A percentile compares a stretch with the other conserved stretches of the same genome.
Evolutionary conservation across 2,329 filamentous ascomycete genomes (phyloP).

Genomic region (Botryotinia globosa): DNA sequence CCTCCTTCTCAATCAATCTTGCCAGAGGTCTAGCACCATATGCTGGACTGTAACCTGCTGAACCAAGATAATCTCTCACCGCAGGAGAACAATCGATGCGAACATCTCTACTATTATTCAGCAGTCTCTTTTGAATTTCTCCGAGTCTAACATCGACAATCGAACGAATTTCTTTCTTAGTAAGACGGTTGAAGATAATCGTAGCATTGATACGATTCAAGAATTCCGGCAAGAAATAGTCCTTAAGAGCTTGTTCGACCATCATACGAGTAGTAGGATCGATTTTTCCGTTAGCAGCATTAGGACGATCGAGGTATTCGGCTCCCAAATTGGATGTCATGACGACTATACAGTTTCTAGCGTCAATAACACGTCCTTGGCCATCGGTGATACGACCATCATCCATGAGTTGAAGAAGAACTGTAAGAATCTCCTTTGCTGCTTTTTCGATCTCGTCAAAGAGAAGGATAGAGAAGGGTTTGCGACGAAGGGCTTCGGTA

Average conservation of each 20-base stretch:
- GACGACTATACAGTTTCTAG: slow-evolving; percentile 97
- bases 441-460: slow-evolving; percentile 99
- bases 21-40: slow-evolving; percentile 90
- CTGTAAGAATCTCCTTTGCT: slow-evolving; percentile 94
- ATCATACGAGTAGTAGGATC: slow-evolving; percentile 82
- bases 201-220: slow-evolving; percentile 95
- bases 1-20: slow-evolving; percentile 93
- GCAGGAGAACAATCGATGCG: slow-evolving; percentile 76
- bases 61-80: slow-evolving; percentile 90
- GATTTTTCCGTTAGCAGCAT: slow-evolving; percentile 76
- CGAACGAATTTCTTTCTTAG: slow-evolving; percentile 82
- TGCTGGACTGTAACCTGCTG: slow-evolving; percentile 87
- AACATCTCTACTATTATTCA: slow-evolving; percentile 80
- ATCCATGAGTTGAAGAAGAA: slow-evolving; percentile 98
- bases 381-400: slow-evolving; percentile 98
- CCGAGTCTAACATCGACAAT: slow-evolving; percentile 87
- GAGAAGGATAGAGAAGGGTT: slow-evolving; percentile 94
- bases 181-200: slow-evolving; percentile 98
- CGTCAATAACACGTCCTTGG: slow-evolving; percentile 91
- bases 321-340: slow-evolving; percentile 98
- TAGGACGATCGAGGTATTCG: slow-evolving; percentile 82
- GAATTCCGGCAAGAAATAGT: slow-evolving; percentile 98
- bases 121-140: slow-evolving; percentile 91
- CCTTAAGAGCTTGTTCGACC: slow-evolving; percentile 85
- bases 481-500: slow-evolving; percentile 88